phyloP scores from a whole-genome alignment of 225 moss, liverwort and hornwort species.

The Physcomitrium patens region DNA sequence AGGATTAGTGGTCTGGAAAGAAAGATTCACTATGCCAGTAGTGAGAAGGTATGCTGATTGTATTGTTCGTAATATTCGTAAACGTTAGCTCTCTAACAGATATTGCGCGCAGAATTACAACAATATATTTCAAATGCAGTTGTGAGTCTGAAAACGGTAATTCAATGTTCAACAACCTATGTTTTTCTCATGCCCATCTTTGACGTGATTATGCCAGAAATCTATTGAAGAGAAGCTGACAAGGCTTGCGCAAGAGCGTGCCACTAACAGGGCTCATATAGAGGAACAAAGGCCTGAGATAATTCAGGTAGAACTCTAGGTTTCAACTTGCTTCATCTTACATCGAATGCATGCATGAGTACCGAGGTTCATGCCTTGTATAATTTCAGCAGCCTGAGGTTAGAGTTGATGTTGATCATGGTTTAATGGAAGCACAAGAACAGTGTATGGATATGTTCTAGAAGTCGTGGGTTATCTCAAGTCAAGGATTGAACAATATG shows the following conservation, averaged over 20 bases:
- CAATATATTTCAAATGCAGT: neutral
- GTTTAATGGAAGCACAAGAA: neutral
- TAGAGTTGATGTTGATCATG: neutral
- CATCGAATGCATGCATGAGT: conserved; percentile 6
- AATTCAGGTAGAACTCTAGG: conserved; percentile 51
- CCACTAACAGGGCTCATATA: conserved; percentile 62
- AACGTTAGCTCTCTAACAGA: neutral
- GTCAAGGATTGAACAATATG: neutral
- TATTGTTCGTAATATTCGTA: neutral
- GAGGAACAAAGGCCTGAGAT: conserved; percentile 74
- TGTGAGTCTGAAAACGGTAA: neutral
- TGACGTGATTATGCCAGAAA: conserved; percentile 59
- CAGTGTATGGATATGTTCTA: neutral
- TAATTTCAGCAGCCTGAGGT: neutral
- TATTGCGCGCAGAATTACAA: neutral
- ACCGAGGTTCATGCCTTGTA: neutral
- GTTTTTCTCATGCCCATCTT: conserved; percentile 4
- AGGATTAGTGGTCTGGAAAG: conserved; percentile 85
- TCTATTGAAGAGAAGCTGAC: conserved; percentile 78
- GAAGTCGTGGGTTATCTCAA: neutral
- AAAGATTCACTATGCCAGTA: conserved; percentile 77
- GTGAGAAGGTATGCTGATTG: conserved; percentile 71
- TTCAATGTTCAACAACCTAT: neutral
- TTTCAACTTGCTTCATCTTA: neutral
- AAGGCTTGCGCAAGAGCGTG: conserved; percentile 71